These are phyloP conservation scores for Moesziomyces sp. DNA, from an alignment of 1,284 basidiomycete species.

Conservation along the genomic window DNA sequence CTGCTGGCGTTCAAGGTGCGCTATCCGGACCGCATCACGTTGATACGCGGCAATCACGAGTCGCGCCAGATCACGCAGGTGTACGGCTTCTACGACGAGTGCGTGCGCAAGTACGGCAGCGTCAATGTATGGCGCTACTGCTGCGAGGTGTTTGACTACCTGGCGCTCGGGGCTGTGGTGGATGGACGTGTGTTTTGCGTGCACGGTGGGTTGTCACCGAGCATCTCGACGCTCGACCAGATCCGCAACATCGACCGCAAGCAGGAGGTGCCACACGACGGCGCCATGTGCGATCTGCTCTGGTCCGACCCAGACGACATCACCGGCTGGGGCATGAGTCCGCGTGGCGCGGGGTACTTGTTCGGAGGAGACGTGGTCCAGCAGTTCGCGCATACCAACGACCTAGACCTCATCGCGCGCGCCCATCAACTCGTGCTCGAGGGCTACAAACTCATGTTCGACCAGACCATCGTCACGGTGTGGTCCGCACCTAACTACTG, in stretches of 20 bases:
- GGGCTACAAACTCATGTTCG: constrained; percentile 98
- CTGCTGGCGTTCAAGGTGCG: constrained; percentile 95
- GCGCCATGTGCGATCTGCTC: constrained; percentile 96
- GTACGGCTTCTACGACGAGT: constrained; percentile 99
- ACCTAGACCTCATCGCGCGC: constrained; percentile 91
- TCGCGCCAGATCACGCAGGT: constrained; percentile 95
- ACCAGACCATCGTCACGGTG: constrained; percentile 92
- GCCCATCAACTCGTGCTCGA: constrained; percentile 98
- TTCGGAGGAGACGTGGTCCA: constrained; percentile 94
- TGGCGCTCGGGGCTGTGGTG: constrained; percentile 91
- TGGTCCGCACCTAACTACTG: constrained; percentile 99
- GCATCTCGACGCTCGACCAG: constrained; percentile 68
- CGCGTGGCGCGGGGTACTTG: constrained; percentile 92
- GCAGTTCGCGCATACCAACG: constrained; percentile 87
- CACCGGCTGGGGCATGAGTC: constrained; percentile 84
- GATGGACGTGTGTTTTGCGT: constrained; percentile 93
- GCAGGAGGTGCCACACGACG: constrained; percentile 99
- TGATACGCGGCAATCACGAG: constrained; percentile 98
- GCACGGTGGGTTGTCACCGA: constrained; percentile 85
- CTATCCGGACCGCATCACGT: constrained; percentile 95
- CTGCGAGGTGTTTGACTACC: constrained; percentile 97
- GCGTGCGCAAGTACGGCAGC: constrained; percentile 93
- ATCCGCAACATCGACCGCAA: constrained; percentile 95
- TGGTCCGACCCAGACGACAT: constrained; percentile 93
- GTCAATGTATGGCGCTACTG: constrained; percentile 98